phyloP scores from a whole-genome alignment of 2,329 filamentous ascomycete species.

The Neofusicoccum sp. region DNA sequence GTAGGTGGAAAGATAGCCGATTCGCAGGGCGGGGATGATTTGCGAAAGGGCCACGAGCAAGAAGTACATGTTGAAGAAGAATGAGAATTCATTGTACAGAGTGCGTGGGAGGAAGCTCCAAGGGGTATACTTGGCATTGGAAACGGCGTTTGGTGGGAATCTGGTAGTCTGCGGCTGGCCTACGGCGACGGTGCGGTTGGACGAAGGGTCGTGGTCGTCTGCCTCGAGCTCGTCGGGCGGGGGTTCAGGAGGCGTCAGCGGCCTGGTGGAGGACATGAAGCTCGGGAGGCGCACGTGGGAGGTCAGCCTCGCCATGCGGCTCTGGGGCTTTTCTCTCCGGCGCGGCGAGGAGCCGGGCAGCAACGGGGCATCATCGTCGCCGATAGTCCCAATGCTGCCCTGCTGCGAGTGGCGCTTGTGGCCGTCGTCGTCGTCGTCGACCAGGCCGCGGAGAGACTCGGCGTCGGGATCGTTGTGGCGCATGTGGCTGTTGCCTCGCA shows the following conservation, averaged over 20 bases:
- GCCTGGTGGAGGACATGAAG: slow-evolving; percentile 52
- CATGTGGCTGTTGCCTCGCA: slow-evolving; percentile 40
- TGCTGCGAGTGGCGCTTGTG: slow-evolving; percentile 57
- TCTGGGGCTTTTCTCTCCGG: slow-evolving; percentile 27
- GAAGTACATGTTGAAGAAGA: slow-evolving; percentile 99
- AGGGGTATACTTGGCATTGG: slow-evolving; percentile 96
- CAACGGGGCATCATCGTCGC: slow-evolving; percentile 73
- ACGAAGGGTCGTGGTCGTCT: slow-evolving; percentile 57
- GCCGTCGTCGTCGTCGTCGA: slow-evolving; percentile 61
- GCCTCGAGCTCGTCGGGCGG: slow-evolving; percentile 40
- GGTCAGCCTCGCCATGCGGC: slow-evolving; percentile 44
- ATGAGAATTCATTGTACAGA: slow-evolving; percentile 97
- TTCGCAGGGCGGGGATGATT: slow-evolving; percentile 81
- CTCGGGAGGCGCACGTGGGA: slow-evolving; percentile 63
- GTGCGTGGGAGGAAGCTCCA: slow-evolving; percentile 93
- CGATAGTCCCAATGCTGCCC: slow-evolving; percentile 53
- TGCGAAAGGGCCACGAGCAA: slow-evolving; percentile 92
- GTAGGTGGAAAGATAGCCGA: slow-evolving; percentile 93
- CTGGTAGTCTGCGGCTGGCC: slow-evolving; percentile 70
- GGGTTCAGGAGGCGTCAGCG: slow-evolving; percentile 27
- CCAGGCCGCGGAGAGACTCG: slow-evolving; percentile 62
- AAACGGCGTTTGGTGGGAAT: slow-evolving; percentile 88
- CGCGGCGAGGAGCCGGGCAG: slow-evolving; percentile 47
- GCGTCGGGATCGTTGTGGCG: slow-evolving; percentile 54
- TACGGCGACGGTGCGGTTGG: slow-evolving; percentile 73